phyloP scores from a whole-genome alignment of 306 rosid genomes.

The Ceratonia siliqua region DNA sequence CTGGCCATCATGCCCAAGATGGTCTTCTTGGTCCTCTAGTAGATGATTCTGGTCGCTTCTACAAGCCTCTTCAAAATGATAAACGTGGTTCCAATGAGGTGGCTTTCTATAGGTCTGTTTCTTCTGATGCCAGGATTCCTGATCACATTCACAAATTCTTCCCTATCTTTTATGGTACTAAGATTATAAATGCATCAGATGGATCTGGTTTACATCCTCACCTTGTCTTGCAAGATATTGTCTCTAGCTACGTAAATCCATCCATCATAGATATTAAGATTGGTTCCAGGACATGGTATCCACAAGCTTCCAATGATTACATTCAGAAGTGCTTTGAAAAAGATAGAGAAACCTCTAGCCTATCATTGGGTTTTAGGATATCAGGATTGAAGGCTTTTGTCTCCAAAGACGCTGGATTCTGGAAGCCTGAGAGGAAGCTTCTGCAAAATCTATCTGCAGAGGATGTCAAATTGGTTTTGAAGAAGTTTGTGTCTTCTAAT shows the following conservation, averaged over 20 bases:
- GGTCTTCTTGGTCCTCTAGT: conserved; percentile 77
- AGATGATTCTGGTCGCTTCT: conserved; percentile 75
- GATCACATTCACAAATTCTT: conserved; percentile 47
- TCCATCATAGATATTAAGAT: conserved; percentile 71
- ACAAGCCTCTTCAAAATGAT: conserved; percentile 76
- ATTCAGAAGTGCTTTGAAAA: conserved; percentile 51
- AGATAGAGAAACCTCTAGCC: conserved; percentile 53
- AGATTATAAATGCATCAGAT: conserved; percentile 59
- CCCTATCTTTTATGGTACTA: conserved; percentile 64
- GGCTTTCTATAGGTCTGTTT: conserved; percentile 49
- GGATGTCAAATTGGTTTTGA: conserved; percentile 40
- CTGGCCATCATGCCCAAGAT: conserved; percentile 63
- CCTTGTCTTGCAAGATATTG: conserved; percentile 60
- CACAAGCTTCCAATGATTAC: conserved; percentile 60
- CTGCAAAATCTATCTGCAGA: conserved; percentile 37
- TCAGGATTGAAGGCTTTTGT: conserved; percentile 62
- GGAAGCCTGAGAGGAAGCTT: conserved; percentile 55
- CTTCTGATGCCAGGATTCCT: conserved; percentile 42
- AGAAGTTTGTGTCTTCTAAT: conserved; percentile 67
- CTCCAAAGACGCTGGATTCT: conserved; percentile 41
- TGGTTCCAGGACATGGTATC: conserved; percentile 85
- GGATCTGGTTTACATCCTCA: conserved; percentile 74
- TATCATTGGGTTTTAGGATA: conserved; percentile 64
- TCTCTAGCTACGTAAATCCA: conserved; percentile 36
- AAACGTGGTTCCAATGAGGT: conserved; percentile 60